Evolutionary conservation across 2,329 filamentous ascomycete species (phyloP).

Genomic region (Ramularia collo-cygni): DNA sequence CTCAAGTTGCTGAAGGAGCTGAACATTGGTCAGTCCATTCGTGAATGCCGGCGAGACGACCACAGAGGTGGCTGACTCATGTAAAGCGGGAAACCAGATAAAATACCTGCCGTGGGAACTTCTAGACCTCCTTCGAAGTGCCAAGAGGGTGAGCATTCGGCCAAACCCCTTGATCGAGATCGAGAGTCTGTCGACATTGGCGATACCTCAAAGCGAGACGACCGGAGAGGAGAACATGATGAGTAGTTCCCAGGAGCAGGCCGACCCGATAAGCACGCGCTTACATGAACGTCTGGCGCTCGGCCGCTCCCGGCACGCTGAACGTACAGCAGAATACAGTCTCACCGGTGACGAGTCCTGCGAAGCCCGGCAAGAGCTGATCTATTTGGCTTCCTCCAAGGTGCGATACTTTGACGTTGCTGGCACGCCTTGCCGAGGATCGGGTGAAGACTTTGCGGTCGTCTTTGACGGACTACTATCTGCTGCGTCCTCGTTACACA

Average conservation of each 20-base stretch:
- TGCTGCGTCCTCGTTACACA: constrained; percentile 1
- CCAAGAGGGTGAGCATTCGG: constrained; percentile 50
- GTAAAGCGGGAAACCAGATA: constrained; percentile 50
- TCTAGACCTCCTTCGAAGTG: constrained; percentile 46
- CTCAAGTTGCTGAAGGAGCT: constrained; percentile 55
- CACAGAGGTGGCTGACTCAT: too few relatives aligned
- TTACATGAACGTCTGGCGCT: constrained; percentile 18
- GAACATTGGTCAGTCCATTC: constrained; percentile 43
- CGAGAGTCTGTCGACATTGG: constrained; percentile 11
- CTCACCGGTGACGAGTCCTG: constrained; percentile 8
- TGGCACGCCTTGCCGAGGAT: constrained; percentile 17
- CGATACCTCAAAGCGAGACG: constrained; percentile 2
- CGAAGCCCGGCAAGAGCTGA: constrained; percentile 20
- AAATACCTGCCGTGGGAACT: constrained; percentile 57
- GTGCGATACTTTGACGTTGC: constrained; percentile 26
- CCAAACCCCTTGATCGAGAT: constrained; percentile 53
- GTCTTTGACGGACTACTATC: constrained; percentile 3
- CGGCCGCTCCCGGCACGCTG: constrained; percentile 16
- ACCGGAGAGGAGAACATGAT: constrained; percentile 2
- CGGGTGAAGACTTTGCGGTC: constrained; percentile 4
- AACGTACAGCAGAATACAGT: constrained; percentile 10
- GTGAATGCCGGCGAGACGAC: too few relatives aligned
- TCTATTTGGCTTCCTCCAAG: constrained; percentile 25
- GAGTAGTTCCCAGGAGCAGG: not conserved
- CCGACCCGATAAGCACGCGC: constrained; percentile 13